Base-by-base conservation (phyloP, 768 basidiomycete species). In the Cantharellus cinnabarinus region DNA sequence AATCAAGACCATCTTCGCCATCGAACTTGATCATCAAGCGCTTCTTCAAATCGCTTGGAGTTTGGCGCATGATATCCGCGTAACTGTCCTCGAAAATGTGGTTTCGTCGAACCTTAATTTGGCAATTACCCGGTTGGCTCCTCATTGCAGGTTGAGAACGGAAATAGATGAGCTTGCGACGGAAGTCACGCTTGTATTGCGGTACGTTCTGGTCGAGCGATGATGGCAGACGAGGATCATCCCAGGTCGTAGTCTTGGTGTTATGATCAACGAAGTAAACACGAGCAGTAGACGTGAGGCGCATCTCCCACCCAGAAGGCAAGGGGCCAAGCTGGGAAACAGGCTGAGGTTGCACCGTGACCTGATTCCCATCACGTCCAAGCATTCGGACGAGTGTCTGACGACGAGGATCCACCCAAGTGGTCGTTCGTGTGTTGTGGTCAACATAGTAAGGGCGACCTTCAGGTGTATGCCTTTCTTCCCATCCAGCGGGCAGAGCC, bases 241-340 rank as follows among this genome's bases (percentile, higher is more conserved):
- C 95, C 95, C 95, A 99, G 1, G 95, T 99, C 39, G 95, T 99
- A 40, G 95, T 99, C 79, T 98, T 97, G 59, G 95, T 98, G 73
- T 98, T 98, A 74, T 99, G 95, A 70, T 99, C 95, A 58, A 99
- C 95, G 68, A 99, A 99, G 75, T 99, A 99, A 4, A 99, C 95
- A 54, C 95, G 83, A 1, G 95, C 94, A 0, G 95, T 98, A 2
- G 88, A 84, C 3, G 95, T 99, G 57, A 99, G 84, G 52, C 95
- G 89, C 95, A 99, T 99, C 71, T 99, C 95, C 95, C 95, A 99
- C 59, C 95, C 95, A 48, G 88, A 91, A 3, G 95, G 95, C 29
- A 99, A 71, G 38, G 95, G 95, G 2, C 95, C 95, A 34, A 99
- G 83, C 68, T 97, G 94, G 5, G 89, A 88, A 59, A 98, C 94